phyloP scores from a whole-genome alignment of 768 basidiomycete species.

The Wakefieldia striispora region DNA sequence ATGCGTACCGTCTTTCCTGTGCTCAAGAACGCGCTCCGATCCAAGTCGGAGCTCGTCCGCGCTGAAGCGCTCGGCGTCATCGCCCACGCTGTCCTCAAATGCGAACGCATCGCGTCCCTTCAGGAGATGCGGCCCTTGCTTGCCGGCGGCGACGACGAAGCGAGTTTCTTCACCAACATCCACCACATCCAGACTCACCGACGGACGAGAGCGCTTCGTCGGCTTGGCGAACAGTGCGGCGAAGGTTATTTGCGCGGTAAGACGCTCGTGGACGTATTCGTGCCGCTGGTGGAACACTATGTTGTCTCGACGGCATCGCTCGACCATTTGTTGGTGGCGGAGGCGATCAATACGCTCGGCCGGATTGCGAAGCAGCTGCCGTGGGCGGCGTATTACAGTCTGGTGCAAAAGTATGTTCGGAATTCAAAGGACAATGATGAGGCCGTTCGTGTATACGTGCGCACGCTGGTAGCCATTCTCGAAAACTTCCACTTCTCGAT shows the following conservation, averaged over 20 bases:
- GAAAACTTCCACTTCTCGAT: conserved; percentile 92
- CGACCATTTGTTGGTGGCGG: conserved; percentile 88
- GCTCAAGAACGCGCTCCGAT: conserved; percentile 74
- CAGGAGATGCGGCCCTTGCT: conserved; percentile 81
- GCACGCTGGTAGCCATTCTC: conserved; percentile 78
- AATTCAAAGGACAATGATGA: conserved; percentile 63
- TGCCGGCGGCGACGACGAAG: conserved; percentile 88
- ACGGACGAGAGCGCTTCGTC: conserved; percentile 78
- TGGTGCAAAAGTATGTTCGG: conserved; percentile 81
- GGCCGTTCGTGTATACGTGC: conserved; percentile 78
- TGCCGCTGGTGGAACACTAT: conserved; percentile 85
- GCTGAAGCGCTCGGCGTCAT: conserved; percentile 79
- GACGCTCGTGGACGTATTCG: conserved; percentile 75
- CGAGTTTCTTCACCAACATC: conserved; percentile 96
- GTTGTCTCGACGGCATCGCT: conserved; percentile 57
- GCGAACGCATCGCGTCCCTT: conserved; percentile 54
- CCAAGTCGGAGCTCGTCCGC: conserved; percentile 84
- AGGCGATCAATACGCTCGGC: conserved; percentile 80
- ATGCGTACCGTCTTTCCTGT: conserved; percentile 69
- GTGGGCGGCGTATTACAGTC: conserved; percentile 81
- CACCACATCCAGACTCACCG: conserved; percentile 92
- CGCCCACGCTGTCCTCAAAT: conserved; percentile 67
- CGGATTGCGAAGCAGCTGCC: conserved; percentile 70
- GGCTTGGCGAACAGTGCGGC: conserved; percentile 76
- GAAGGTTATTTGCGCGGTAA: conserved; percentile 63